Conservation (phyloP, 768 basidiomycete genomes). For the Hericium erinaceus region DNA sequence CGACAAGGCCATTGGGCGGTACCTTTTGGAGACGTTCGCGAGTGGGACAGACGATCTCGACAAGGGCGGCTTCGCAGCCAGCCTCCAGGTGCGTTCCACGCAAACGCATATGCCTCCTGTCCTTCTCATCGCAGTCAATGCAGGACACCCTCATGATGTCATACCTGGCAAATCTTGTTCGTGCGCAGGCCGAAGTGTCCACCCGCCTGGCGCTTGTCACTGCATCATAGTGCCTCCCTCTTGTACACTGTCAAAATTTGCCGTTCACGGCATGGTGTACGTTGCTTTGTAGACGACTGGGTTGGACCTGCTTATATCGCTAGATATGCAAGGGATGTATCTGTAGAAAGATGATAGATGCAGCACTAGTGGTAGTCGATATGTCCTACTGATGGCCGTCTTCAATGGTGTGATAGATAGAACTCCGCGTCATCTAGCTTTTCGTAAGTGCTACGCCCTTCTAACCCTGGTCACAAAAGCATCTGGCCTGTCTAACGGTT, state of each 20-base stretch:
- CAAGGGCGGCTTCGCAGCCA: conserved; percentile 67
- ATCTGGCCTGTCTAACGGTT: no score
- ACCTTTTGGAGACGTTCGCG: conserved; percentile 79
- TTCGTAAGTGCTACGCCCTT: no score
- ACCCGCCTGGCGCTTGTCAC: conserved; percentile 74
- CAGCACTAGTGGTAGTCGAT: background rate
- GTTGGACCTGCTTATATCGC: background rate
- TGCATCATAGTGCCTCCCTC: conserved; percentile 24
- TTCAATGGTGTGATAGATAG: no score
- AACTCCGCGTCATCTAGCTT: no score
- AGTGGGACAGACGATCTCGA: conserved; percentile 63
- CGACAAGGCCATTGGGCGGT: conserved; percentile 81
- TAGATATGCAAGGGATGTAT: background rate
- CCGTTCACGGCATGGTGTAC: background rate
- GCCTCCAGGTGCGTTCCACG: conserved; percentile 49
- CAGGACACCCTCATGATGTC: conserved; percentile 92
- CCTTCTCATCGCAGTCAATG: conserved; percentile 13
- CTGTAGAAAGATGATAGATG: background rate
- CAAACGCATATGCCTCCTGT: background rate
- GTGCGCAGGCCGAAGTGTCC: conserved; percentile 89
- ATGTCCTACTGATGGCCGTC: no score
- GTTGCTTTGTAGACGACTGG: background rate
- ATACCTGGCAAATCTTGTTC: conserved; percentile 87
- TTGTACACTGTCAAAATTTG: background rate
- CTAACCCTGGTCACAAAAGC: no score